Evolutionary conservation across 805 yeast genomes (phyloP), one percentile per base, ranked within the genome.

Genomic region (Kurtzmaniella cleridarum): DNA sequence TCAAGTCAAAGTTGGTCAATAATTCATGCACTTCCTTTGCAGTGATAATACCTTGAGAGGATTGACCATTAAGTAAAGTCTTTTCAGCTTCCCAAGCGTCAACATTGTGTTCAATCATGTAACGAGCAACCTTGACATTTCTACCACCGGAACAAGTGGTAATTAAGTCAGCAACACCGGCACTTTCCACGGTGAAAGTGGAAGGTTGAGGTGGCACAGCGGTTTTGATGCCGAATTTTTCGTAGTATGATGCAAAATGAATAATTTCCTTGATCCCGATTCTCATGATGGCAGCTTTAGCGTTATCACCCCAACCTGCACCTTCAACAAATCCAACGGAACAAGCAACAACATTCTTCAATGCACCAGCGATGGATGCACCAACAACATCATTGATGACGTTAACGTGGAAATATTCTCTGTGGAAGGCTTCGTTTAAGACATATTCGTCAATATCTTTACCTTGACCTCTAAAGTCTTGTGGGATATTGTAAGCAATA

Each of bases 221-320:
- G 41, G 48, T 28, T 45, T 75, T 78, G 32, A 85, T 86, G 78
- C 81, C 88, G 67, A 86, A 91, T 51, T 73, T 75, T 56, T 80
- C 74, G 46, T 43, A 49, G 48, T 50, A 50, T 11, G 43, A 42
- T 3, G 73, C 65, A 45, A 69, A 69, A 48, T 62, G 65, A 48
- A 69, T 66, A 40, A 56, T 67, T 49, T 69, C 74, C 42, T 62
- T 52, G 34, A 69, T 48, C 3, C 74, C 74, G 40, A 68, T 59
- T 54, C 74, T 62, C 74, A 69, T 69, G 47, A 69, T 59, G 32
- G 74, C 74, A 29, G 73, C 59, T 57, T 68, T 69, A 44, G 74
- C 73, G 42, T 69, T 69, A 56, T 69, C 74, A 50, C 74, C 74
- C 74, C 74, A 69, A 34, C 72, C 72, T 40, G 58, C 57, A 30